Evolutionary conservation across 192 early-diverging fungal species (phyloP), one percentile per base, ranked within the genome.

Genomic region (Umbelopsis ramanniana): DNA sequence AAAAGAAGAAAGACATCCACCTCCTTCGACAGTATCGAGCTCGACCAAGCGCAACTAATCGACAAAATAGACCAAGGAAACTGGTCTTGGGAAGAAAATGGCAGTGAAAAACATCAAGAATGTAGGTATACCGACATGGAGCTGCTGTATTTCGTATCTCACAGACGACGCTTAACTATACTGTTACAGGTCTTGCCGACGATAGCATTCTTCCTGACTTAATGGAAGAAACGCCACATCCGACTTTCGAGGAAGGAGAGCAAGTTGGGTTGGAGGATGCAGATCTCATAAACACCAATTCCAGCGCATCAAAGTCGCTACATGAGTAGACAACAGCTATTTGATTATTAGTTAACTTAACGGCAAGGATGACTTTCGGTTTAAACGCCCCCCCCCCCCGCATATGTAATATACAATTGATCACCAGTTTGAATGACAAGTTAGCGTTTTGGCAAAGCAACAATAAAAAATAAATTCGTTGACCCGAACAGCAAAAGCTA

Each of bases 161-260:
- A 5, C 11, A 43, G 11, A 43, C 1, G 40, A 12, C 40, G 40
- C 40, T 43, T 43, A 43, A 43, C 40, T 43, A 43, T 19, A 0
- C 19, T 37, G 15, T 63, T 37, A 15, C 17, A 63, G 57, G 15
- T 19, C 17, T 37, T 8, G 57, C 57, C 4, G 57, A 63, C 37
- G 57, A 63, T 5, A 63, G 57, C 19, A 63, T 63, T 22, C 57
- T 63, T 14, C 57, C 57, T 6, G 57, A 63, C 26, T 19, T 63
- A 8, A 33, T 33, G 15, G 57, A 63, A 37, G 57, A 63, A 14
- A 63, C 57, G 15, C 57, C 57, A 33, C 10, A 17, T 2, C 57
- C 57, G 0, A 63, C 23, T 19, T 63, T 37, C 17, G 19, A 63
- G 8, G 57, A 19, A 37, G 26, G 17, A 1, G 26, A 63, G 2